Base-by-base conservation (phyloP, 140 eudicot genomes). In the Senecio squalidus region DNA sequence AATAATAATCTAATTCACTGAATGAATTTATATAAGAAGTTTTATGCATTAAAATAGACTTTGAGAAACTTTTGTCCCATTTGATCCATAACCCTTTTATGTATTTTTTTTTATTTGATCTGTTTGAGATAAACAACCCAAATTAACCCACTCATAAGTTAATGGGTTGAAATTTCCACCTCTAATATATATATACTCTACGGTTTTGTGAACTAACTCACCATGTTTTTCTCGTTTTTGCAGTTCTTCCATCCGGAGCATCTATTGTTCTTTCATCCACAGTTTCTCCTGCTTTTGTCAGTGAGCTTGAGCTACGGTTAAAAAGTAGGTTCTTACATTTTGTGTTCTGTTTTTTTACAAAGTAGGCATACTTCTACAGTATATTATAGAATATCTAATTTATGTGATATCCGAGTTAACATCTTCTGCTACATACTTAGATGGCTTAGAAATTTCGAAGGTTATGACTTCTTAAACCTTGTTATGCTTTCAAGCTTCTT, bases 231-330 rank as follows among this genome's bases (percentile, higher is more conserved):
- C 20, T 62, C 25, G 77, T 40, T 70, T 34, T 38, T 76, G 75
- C 63, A 92, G 95, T 66, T 58, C 96, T 92, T 58, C 85, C 81
- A 50, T 58, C 80, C 33, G 98, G 98, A 71, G 86, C 96, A 68
- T 72, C 96, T 58, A 63, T 92, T 50, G 58, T 92, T 44, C 86
- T 92, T 52, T 92, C 96, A 58, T 92, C 98, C 60, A 92, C 98
- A 21, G 96, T 92, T 75, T 92, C 98, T 60, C 98, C 98, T 50
- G 86, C 96, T 67, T 92, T 79, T 72, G 77, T 87, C 60, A 84
- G 70, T 52, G 82, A 54, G 72, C 93, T 92, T 58, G 87, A 84
- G 58, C 71, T 60, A 31, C 95, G 96, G 43, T 71, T 92, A 80
- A 74, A 59, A 47, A 77, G 98, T 92, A 78, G 21, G 93, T 83